phyloP scores from a whole-genome alignment of 176 grass and related monocot species.

The Carex scoparia region DNA sequence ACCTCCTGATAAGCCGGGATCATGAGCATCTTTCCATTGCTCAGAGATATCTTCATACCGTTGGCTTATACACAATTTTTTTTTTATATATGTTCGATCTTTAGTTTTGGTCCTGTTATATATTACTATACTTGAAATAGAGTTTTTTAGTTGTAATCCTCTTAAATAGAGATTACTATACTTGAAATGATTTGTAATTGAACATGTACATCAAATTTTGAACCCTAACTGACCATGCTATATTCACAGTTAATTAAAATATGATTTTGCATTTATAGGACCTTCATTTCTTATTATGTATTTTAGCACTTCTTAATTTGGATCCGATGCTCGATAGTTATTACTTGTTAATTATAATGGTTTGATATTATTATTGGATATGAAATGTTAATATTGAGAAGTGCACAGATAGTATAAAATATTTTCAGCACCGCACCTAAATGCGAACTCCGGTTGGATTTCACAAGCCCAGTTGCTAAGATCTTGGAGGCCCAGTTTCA shows the following conservation, averaged over 20 bases:
- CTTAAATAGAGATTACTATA: neutral
- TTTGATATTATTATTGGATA: neutral
- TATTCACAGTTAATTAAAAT: neutral
- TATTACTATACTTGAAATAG: conserved; percentile 3
- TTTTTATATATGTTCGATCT: neutral
- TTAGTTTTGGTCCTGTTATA: neutral
- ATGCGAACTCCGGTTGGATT: no score
- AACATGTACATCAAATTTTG: neutral
- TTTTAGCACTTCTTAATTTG: neutral
- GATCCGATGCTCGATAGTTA: neutral
- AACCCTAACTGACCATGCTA: neutral
- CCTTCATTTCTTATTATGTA: neutral
- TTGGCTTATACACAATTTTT: neutral
- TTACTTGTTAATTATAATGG: neutral
- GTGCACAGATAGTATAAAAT: neutral
- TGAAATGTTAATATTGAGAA: neutral
- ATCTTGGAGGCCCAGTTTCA: neutral
- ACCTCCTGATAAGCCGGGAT: neutral
- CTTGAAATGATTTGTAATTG: neutral
- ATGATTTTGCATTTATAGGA: neutral
- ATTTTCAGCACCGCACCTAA: neutral
- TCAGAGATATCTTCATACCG: neutral
- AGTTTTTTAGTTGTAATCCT: neutral
- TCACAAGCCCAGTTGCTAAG: neutral
- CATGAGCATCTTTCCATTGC: neutral